Evolutionary conservation across 176 grass and related monocot species (phyloP).

Genomic region (Zea mays): Zm-B73-REFERENCE-NAM-5.0 NC_050100.1:219309501-219310000

Average conservation of each 20-base stretch:
- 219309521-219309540: too few species aligned
- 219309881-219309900: background rate
- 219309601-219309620: background rate
- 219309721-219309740: background rate
- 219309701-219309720: background rate
- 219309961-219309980: background rate
- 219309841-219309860: background rate
- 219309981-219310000: background rate
- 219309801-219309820: background rate
- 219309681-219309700: background rate
- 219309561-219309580: background rate
- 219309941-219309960: background rate
- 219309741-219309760: background rate
- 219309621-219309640: too few species aligned
- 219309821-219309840: background rate
- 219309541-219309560: too few species aligned
- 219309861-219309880: background rate
- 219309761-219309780: slow-evolving; percentile 5
- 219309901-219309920: background rate
- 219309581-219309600: background rate
- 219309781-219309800: background rate
- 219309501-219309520: too few species aligned
- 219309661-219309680: background rate
- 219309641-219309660: background rate
- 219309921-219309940: background rate